phyloP scores from a whole-genome alignment of 2,329 filamentous ascomycete genomes.

The Ramularia endophylla region DNA sequence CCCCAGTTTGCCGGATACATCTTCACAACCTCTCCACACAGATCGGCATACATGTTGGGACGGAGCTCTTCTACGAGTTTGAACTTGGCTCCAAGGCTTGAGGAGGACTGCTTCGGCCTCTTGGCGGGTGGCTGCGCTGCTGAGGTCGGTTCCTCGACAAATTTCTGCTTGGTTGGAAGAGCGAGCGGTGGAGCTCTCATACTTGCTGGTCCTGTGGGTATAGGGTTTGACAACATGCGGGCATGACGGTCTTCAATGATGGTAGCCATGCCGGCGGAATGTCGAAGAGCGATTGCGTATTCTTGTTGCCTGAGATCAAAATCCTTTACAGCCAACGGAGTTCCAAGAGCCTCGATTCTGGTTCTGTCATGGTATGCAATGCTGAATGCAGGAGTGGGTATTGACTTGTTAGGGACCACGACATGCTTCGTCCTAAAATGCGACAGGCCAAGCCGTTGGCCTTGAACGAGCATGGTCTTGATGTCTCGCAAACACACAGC shows the following conservation, averaged over 20 bases:
- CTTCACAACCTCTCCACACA: conserved; percentile 66
- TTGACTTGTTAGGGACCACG: conserved; percentile 22
- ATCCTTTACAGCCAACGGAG: conserved; percentile 10
- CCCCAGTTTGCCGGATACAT: conserved; percentile 39
- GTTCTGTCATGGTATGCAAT: conserved; percentile 23
- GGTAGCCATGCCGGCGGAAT: conserved; percentile 2
- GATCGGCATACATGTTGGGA: conserved; percentile 54
- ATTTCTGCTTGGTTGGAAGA: not conserved
- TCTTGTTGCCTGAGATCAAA: conserved; percentile 26
- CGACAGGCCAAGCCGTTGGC: conserved; percentile 20
- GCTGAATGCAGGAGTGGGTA: conserved; percentile 25
- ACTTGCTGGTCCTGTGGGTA: not conserved
- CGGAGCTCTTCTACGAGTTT: conserved; percentile 58
- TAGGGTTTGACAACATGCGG: not conserved
- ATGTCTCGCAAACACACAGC: conserved; percentile 54
- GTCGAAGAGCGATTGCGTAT: conserved; percentile 30
- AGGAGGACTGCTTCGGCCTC: conserved; percentile 4
- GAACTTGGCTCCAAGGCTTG: conserved; percentile 45
- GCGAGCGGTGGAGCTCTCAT: no score
- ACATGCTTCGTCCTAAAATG: conserved; percentile 19
- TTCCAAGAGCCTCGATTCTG: conserved; percentile 15
- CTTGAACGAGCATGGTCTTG: conserved; percentile 19
- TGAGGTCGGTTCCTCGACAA: not conserved
- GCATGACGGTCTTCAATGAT: not conserved
- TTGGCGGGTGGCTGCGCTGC: conserved; percentile 8